Conservation (phyloP, 2,329 filamentous ascomycete species). For the Albifimbria verrucaria region DNA sequence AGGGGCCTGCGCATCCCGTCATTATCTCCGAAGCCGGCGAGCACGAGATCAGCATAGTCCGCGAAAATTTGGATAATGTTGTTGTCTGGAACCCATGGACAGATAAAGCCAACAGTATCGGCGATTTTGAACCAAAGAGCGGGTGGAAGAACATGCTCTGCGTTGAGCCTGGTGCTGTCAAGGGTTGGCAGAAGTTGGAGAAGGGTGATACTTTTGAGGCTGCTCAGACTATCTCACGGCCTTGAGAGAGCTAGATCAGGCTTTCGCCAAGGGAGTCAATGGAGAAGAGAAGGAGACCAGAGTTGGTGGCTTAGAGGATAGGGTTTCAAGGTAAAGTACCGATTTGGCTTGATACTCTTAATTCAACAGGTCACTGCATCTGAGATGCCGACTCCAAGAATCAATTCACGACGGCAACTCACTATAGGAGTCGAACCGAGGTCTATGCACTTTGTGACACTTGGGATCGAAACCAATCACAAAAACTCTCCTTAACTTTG, state of each 20-base stretch:
- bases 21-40: constrained; percentile 61
- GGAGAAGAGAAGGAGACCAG: constrained; percentile 7
- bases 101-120: constrained; percentile 77
- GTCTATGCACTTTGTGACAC: too few species aligned
- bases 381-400: too few species aligned
- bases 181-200: constrained; percentile 80
- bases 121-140: constrained; percentile 84
- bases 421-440: too few species aligned
- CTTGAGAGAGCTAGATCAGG: constrained; percentile 16
- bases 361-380: too few species aligned
- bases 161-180: constrained; percentile 84
- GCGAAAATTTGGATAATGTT: constrained; percentile 82
- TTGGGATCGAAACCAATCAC: too few species aligned
- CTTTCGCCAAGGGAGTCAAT: not conserved
- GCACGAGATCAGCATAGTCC: constrained; percentile 67
- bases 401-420: too few species aligned
- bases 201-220: constrained; percentile 67
- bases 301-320: constrained; percentile 8
- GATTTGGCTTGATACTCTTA: too few species aligned
- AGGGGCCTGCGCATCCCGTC: constrained; percentile 56
- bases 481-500: too few species aligned
- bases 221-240: constrained; percentile 51
- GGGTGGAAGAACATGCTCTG: constrained; percentile 94
- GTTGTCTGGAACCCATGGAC: constrained; percentile 98
- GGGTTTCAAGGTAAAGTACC: too few species aligned